phyloP scores from a whole-genome alignment of 148 eudicot genomes.

The Hydrangea macrophylla region DNA sequence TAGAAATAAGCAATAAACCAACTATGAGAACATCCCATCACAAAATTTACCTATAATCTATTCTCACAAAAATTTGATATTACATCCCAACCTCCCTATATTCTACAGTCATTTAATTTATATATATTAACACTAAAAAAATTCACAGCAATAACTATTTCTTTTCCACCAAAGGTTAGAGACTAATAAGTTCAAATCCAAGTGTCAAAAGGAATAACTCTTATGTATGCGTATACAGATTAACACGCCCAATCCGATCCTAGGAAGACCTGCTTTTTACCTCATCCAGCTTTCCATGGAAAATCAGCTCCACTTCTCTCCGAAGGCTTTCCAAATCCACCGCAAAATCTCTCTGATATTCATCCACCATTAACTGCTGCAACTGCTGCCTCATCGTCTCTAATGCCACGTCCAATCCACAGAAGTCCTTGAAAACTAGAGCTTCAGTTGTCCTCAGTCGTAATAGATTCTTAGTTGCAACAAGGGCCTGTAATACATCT shows the following conservation, averaged over 20 bases:
- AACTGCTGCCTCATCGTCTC: slow-evolving; percentile 59
- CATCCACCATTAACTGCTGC: slow-evolving; percentile 55
- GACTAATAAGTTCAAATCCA: too few species aligned
- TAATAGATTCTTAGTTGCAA: slow-evolving; percentile 63
- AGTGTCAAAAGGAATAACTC: too few species aligned
- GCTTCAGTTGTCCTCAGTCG: slow-evolving; percentile 51
- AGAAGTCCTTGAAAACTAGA: slow-evolving; percentile 53
- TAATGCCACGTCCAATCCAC: slow-evolving; percentile 61
- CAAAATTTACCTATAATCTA: too few species aligned
- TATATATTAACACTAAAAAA: too few species aligned
- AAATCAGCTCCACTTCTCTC: slow-evolving; percentile 72
- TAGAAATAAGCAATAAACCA: too few species aligned
- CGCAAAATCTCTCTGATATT: slow-evolving; percentile 54
- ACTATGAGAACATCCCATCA: too few species aligned
- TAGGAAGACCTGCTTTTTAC: slow-evolving; percentile 16
- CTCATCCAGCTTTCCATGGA: slow-evolving; percentile 53
- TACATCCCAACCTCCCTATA: too few species aligned
- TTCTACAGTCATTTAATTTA: too few species aligned
- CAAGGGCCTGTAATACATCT: slow-evolving; percentile 54
- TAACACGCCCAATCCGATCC: background rate
- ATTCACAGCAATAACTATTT: too few species aligned
- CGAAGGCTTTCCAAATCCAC: slow-evolving; percentile 75
- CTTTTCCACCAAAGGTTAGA: too few species aligned
- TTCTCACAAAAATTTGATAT: too few species aligned
- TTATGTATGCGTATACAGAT: too few species aligned